A percentile compares a stretch with the other conserved stretches of the same genome.
Evolutionary conservation across 2,329 filamentous ascomycete species (phyloP).

Genomic region (Fusarium praegraminearum): DNA sequence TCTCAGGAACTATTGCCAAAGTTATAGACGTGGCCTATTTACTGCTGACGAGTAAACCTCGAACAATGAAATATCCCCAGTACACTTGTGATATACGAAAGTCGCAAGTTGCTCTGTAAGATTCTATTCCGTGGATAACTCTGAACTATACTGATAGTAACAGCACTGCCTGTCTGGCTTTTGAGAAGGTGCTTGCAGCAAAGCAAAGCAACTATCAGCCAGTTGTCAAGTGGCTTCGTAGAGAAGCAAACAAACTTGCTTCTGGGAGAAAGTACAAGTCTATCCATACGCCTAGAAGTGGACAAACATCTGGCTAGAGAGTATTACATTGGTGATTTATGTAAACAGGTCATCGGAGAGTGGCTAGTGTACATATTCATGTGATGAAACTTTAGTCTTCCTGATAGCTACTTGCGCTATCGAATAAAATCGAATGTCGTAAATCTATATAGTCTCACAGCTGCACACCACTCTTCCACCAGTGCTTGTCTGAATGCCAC

Average conservation of each 20-base stretch:
- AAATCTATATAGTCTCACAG: conserved; percentile 39
- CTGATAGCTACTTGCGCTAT: not conserved
- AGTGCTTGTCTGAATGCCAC: conserved; percentile 71
- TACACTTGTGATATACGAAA: conserved; percentile 72
- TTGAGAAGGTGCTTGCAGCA: conserved; percentile 72
- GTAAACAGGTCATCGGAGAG: not conserved
- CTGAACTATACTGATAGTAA: not conserved
- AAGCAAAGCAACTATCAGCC: conserved; percentile 77
- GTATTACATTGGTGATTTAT: not conserved
- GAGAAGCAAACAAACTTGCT: conserved; percentile 56
- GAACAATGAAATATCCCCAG: conserved; percentile 59
- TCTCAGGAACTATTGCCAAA: conserved; percentile 71
- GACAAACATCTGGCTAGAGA: not conserved
- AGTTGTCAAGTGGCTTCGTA: conserved; percentile 76
- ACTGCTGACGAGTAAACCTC: conserved; percentile 69
- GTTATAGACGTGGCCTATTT: conserved; percentile 73
- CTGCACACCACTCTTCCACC: conserved; percentile 65
- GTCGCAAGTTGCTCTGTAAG: conserved; percentile 72
- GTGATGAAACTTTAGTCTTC: not conserved
- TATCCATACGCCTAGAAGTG: not conserved
- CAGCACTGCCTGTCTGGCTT: conserved; percentile 78
- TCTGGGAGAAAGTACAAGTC: conserved; percentile 13
- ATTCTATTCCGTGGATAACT: conserved; percentile 22
- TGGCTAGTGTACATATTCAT: not conserved
- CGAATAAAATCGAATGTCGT: not conserved